Evolutionary conservation across 352 stramenopile species (phyloP).

Genomic region (Globisporangium paroecandrum): DNA sequence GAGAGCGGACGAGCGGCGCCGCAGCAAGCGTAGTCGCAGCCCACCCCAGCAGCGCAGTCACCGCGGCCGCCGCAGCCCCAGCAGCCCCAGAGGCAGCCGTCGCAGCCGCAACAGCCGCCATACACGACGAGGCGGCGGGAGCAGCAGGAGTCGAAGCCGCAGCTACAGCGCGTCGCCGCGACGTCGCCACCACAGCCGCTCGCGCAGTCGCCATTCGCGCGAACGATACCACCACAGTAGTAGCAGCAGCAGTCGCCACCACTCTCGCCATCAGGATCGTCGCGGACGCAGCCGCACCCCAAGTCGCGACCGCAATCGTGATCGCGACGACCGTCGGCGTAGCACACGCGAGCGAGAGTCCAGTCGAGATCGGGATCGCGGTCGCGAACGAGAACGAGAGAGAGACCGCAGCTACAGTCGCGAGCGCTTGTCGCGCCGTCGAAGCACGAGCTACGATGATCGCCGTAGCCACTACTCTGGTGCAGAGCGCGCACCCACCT

Average conservation of each 20-base stretch:
- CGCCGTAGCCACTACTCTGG: background rate
- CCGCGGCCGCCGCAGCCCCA: slow-evolving; percentile 6
- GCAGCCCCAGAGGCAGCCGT: too few species aligned
- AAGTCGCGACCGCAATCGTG: slow-evolving; percentile 5
- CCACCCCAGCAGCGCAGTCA: slow-evolving; percentile 16
- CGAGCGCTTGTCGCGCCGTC: slow-evolving; percentile 15
- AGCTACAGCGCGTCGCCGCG: slow-evolving; percentile 13
- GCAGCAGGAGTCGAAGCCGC: slow-evolving; percentile 19
- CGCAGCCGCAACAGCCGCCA: background rate
- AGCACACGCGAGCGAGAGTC: slow-evolving; percentile 12
- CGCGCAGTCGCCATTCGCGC: slow-evolving; percentile 8
- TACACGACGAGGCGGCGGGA: background rate
- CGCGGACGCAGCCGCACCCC: slow-evolving; percentile 11
- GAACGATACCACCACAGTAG: background rate
- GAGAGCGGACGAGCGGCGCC: slow-evolving; percentile 10
- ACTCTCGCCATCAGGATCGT: background rate
- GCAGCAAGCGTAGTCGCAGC: slow-evolving; percentile 17
- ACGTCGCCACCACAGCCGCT: slow-evolving; percentile 9
- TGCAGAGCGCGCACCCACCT: background rate
- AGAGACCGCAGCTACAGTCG: slow-evolving; percentile 10
- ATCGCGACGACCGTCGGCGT: slow-evolving; percentile 1
- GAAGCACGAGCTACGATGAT: slow-evolving; percentile 11
- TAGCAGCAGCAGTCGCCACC: background rate
- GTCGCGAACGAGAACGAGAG: slow-evolving; percentile 12
- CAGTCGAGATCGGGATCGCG: slow-evolving; percentile 23